phyloP scores from a whole-genome alignment of 768 basidiomycete species.

The Tulasnella sp. region DNA sequence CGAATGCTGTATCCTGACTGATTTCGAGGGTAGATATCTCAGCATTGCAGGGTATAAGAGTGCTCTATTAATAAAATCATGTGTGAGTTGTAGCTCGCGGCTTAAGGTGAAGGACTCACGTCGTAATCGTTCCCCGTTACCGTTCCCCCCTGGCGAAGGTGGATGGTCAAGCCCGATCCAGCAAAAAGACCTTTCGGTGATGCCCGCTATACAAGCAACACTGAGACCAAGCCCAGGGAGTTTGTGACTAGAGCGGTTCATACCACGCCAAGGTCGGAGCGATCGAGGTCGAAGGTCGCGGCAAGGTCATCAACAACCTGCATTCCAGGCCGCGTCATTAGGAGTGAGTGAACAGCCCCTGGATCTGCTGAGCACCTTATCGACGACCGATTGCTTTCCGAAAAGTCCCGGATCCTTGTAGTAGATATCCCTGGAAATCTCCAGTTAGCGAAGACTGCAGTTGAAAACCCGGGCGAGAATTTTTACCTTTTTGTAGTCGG shows the following conservation, averaged over 20 bases:
- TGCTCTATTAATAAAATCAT: conserved; percentile 41
- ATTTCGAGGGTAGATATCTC: conserved; percentile 58
- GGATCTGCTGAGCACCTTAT: conserved; percentile 46
- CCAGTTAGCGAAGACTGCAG: conserved; percentile 6
- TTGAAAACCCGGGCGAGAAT: background rate
- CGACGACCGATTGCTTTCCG: conserved; percentile 66
- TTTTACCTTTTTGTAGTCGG: conserved; percentile 62
- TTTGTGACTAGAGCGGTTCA: conserved; percentile 23
- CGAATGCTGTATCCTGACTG: conserved; percentile 54
- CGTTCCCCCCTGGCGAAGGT: conserved; percentile 47
- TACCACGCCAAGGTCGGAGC: conserved; percentile 77
- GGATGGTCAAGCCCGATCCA: conserved; percentile 54
- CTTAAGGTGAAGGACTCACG: conserved; percentile 32
- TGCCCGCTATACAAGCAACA: conserved; percentile 51
- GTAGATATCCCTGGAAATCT: conserved; percentile 61
- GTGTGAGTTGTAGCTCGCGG: background rate
- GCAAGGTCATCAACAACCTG: conserved; percentile 87
- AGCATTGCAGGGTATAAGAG: conserved; percentile 69
- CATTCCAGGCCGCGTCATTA: conserved; percentile 6
- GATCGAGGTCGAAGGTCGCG: conserved; percentile 63
- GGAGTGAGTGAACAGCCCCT: conserved; percentile 3
- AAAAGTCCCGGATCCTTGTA: conserved; percentile 81
- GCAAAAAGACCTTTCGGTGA: conserved; percentile 82
- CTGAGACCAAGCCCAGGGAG: background rate
- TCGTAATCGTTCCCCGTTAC: conserved; percentile 51